Evolutionary conservation across 768 basidiomycete genomes (phyloP).

Genomic region (Serendipita sp.): DNA sequence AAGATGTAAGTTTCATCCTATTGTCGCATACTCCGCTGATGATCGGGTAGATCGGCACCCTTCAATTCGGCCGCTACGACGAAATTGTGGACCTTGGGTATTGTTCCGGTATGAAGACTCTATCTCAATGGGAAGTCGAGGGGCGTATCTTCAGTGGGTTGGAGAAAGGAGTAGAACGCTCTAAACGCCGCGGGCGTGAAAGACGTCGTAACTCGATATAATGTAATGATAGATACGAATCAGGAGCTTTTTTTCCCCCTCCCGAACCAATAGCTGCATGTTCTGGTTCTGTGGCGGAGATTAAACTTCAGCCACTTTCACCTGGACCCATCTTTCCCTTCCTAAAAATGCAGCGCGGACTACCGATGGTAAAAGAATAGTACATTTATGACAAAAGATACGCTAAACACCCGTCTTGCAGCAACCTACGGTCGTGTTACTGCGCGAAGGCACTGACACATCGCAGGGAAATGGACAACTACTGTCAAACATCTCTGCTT

Average conservation of each 20-base stretch:
- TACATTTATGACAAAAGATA: not conserved
- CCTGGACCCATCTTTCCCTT: not conserved
- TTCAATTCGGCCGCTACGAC: constrained; percentile 78
- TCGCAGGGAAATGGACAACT: constrained; percentile 89
- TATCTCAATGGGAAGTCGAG: constrained; percentile 69
- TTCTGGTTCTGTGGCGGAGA: too few species aligned
- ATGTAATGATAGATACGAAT: not conserved
- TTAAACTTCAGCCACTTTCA: not conserved
- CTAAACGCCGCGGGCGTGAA: not conserved
- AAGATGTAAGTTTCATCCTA: constrained; percentile 39
- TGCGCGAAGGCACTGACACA: constrained; percentile 89
- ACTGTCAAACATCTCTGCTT: constrained; percentile 91
- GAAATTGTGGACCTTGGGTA: constrained; percentile 80
- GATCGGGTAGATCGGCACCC: constrained; percentile 58
- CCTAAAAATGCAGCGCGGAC: constrained; percentile 64
- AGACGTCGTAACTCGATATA: not conserved
- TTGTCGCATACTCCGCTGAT: not conserved
- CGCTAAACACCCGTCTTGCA: constrained; percentile 21
- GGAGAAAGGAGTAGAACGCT: constrained; percentile 24
- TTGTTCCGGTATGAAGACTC: constrained; percentile 46
- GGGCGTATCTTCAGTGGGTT: constrained; percentile 64
- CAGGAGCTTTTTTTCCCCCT: not conserved
- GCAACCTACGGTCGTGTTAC: constrained; percentile 97
- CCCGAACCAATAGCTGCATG: too few species aligned
- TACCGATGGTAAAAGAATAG: constrained; percentile 46